Conservation (phyloP, 805 yeast species). For the Wickerhamomyces rabaulensis region DNA sequence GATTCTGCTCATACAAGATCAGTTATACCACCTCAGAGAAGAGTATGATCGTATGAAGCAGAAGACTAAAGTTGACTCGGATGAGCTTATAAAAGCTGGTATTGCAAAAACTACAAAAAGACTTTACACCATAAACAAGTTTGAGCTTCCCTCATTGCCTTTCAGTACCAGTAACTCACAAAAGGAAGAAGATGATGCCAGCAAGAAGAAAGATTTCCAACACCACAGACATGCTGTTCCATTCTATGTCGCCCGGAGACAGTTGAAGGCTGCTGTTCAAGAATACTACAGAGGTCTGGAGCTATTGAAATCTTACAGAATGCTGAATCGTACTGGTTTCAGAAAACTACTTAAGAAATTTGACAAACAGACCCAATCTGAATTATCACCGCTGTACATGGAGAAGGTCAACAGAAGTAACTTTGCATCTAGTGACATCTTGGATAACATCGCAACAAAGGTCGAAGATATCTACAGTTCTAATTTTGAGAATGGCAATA, state of each 20-base stretch:
- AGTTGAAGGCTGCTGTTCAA: slow-evolving; percentile 59
- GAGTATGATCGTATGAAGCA: slow-evolving; percentile 33
- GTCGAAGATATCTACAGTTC: slow-evolving; percentile 65
- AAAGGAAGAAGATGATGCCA: slow-evolving; percentile 12
- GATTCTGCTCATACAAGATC: slow-evolving; percentile 64
- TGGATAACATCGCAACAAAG: slow-evolving; percentile 57
- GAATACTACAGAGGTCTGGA: slow-evolving; percentile 75
- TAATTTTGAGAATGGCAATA: slow-evolving; percentile 64
- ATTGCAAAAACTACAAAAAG: slow-evolving; percentile 12
- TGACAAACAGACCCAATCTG: slow-evolving; percentile 62
- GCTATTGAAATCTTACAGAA: slow-evolving; percentile 62
- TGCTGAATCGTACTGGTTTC: slow-evolving; percentile 81
- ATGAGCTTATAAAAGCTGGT: slow-evolving; percentile 12
- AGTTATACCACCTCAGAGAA: slow-evolving; percentile 56
- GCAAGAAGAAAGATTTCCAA: slow-evolving; percentile 45
- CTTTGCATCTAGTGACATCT: slow-evolving; percentile 55
- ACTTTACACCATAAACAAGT: slow-evolving; percentile 25
- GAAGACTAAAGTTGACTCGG: slow-evolving; percentile 4
- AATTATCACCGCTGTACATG: slow-evolving; percentile 45
- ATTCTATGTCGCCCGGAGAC: slow-evolving; percentile 59
- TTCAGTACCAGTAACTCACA: slow-evolving; percentile 29
- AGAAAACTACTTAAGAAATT: slow-evolving; percentile 86
- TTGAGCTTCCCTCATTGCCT: slow-evolving; percentile 39
- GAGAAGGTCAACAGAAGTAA: slow-evolving; percentile 50
- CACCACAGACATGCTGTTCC: slow-evolving; percentile 40